These are phyloP conservation scores for Salix caprea DNA, from an alignment of 345 rosid genomes.

Conservation along the genomic window DNA sequence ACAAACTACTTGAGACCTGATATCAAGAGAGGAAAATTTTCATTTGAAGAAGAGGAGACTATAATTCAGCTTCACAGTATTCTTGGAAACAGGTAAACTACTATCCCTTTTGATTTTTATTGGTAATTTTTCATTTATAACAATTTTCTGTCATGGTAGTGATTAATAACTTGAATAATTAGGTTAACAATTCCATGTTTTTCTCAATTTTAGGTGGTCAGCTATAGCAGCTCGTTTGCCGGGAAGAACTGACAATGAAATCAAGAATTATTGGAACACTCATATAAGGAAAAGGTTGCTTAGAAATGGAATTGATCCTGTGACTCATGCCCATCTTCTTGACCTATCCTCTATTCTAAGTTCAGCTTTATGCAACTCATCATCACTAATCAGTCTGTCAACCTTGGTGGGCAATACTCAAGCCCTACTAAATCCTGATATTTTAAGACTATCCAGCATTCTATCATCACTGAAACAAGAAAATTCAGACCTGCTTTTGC, in stretches of 20 bases:
- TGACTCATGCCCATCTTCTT: slow-evolving; percentile 76
- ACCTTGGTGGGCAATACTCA: slow-evolving; percentile 39
- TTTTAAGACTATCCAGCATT: slow-evolving; percentile 37
- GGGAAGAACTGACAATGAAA: slow-evolving; percentile 93
- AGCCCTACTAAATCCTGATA: slow-evolving; percentile 44
- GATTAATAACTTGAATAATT: background rate
- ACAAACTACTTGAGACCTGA: slow-evolving; percentile 92
- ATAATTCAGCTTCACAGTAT: slow-evolving; percentile 82
- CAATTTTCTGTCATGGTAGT: background rate
- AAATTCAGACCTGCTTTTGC: slow-evolving; percentile 35
- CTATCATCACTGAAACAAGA: slow-evolving; percentile 46
- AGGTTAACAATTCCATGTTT: background rate
- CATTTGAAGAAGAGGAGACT: slow-evolving; percentile 94
- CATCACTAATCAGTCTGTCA: slow-evolving; percentile 42
- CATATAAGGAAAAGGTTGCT: slow-evolving; percentile 81
- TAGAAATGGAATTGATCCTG: slow-evolving; percentile 84
- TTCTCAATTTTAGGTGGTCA: slow-evolving; percentile 67
- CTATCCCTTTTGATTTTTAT: background rate
- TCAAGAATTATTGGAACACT: slow-evolving; percentile 96
- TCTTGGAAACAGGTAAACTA: slow-evolving; percentile 74
- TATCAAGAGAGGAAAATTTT: slow-evolving; percentile 86
- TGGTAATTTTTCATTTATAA: background rate
- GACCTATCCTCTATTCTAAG: slow-evolving; percentile 64
- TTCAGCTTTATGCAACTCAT: slow-evolving; percentile 39
- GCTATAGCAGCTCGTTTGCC: slow-evolving; percentile 98